phyloP scores from a whole-genome alignment of 192 early-diverging fungal genomes.

The Coemansia sp. region DNA sequence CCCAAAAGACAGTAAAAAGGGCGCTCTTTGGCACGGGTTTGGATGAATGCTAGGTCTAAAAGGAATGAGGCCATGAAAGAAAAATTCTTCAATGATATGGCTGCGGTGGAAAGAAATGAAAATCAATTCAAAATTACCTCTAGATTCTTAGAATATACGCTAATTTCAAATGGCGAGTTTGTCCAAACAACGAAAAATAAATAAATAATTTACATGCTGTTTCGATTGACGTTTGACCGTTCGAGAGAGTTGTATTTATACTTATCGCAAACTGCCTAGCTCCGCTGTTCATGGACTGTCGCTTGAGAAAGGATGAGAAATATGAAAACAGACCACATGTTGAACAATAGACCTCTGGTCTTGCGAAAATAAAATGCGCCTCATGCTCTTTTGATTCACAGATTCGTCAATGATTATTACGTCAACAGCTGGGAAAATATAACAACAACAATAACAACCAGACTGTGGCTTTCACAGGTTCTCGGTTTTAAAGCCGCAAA shows the following conservation, averaged over 20 bases:
- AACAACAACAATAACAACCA: neutral
- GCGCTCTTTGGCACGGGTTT: neutral
- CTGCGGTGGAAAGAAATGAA: no score
- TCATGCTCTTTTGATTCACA: neutral
- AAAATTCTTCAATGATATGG: no score
- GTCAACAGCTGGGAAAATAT: neutral
- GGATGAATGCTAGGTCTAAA: neutral
- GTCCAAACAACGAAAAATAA: neutral
- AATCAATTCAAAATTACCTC: neutral
- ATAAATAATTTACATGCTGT: neutral
- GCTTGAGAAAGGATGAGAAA: neutral
- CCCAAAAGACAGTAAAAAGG: neutral
- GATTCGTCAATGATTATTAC: neutral
- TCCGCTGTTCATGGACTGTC: neutral
- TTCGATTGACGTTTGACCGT: neutral
- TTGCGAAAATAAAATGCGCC: neutral
- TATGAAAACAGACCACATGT: neutral
- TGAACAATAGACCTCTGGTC: neutral
- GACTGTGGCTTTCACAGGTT: no score
- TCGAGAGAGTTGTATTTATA: neutral
- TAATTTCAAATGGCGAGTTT: neutral
- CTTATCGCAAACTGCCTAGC: neutral
- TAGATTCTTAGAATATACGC: neutral
- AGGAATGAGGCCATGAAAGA: neutral
- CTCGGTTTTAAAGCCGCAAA: no score